Base-by-base conservation (phyloP, 176 grass and related monocot genomes). In the Typha latifolia region DNA sequence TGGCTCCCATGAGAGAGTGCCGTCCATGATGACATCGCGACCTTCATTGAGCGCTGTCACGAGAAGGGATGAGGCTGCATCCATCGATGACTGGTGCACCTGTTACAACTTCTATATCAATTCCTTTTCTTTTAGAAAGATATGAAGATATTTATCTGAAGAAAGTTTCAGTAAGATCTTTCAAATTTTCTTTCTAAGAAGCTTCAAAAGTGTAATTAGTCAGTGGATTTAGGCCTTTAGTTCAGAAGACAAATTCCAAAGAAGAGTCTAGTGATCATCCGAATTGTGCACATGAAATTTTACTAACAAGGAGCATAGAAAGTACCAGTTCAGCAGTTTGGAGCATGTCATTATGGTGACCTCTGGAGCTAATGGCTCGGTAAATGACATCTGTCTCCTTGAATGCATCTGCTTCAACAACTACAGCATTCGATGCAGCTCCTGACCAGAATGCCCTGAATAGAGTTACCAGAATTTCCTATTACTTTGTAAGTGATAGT, bases 31-130 rank as follows among this genome's bases (percentile, higher is more conserved):
- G 63, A 99, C 94, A 62, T 99, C 89, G 5, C 94, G 75, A 5
- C 94, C 94, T 78, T 99, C 94, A 49, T 99, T 99, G 34, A 99
- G 76, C 12, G 94, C 89, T 14, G 94, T 99, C 66, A 99, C 94
- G 14, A 99, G 86, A 49, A 99, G 70, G 74, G 94, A 99, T n/a
- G 89, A 83, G 21, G 94, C 94, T 7, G 89, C 89, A 61, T 99
- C 83, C 32, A 81, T 90, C 11, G 94, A 99, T 18, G 83, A 93
- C 72, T 87, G 89, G 80, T 99, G 94, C 65, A 93, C 92, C 92
- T 96, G 80, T 50, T 49, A 37, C 34, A 37, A 6, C 5, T 19
- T 4, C 21, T 18, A 57, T 57, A 18, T 18, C 34, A 37, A 37
- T 37, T 37, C 34, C 34, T 37, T 37, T 37, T 26, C 34, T 37